Evolutionary conservation across 768 basidiomycete species (phyloP).

Genomic region (Collybia mongolica): DNA sequence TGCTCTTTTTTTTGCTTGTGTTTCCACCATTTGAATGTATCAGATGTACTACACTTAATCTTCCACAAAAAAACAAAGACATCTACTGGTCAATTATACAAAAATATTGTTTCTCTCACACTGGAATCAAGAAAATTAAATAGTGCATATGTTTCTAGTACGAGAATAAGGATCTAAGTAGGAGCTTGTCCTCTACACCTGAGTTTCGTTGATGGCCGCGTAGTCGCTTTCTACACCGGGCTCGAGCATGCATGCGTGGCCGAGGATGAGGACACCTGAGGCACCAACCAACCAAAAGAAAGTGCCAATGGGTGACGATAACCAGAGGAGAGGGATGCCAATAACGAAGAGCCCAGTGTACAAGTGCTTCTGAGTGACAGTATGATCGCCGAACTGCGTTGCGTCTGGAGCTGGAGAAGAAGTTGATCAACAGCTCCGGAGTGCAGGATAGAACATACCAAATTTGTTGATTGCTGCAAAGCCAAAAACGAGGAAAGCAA

Average conservation of each 20-base stretch:
- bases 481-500: constrained; percentile 88
- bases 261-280: constrained; percentile 79
- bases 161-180: no score
- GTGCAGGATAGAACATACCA: constrained; percentile 47
- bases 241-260: constrained; percentile 86
- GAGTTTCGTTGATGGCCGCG: constrained; percentile 68
- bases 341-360: constrained; percentile 90
- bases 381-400: constrained; percentile 75
- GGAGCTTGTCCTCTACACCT: constrained; percentile 21
- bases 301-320: constrained; percentile 71
- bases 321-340: constrained; percentile 85
- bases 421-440: not conserved
- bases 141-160: not conserved
- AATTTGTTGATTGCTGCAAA: constrained; percentile 88
- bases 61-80: constrained; percentile 2
- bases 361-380: constrained; percentile 86
- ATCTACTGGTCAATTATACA: no score
- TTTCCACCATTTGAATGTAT: not conserved
- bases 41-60: constrained; percentile 4
- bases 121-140: constrained; percentile 1
- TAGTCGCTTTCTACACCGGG: constrained; percentile 97
- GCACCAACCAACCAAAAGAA: constrained; percentile 96
- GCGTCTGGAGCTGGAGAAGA: constrained; percentile 72
- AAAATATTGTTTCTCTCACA: not conserved
- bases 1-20: constrained; percentile 11